A percentile compares a stretch with the other conserved stretches of the same genome.
Evolutionary conservation across 441 rosid genomes (phyloP).

Genomic region (Biscutella auriculata): DNA sequence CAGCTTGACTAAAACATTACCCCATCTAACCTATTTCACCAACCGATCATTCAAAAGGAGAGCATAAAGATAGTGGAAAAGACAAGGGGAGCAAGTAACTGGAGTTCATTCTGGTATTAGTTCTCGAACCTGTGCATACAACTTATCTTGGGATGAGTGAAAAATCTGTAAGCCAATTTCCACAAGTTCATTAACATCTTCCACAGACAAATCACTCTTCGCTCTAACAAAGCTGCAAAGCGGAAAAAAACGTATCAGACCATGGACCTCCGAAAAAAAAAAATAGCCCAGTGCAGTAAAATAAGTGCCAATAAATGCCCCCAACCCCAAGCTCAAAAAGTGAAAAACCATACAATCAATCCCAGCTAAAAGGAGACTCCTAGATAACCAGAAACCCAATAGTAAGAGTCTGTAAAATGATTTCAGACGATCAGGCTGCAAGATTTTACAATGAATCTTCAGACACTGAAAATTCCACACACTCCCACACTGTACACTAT

Average conservation of each 20-base stretch:
- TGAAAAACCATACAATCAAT: neutral
- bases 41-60: slow-evolving; percentile 7
- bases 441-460: neutral
- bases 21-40: slow-evolving; percentile 88
- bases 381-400: neutral
- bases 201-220: slow-evolving; percentile 71
- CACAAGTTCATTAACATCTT: slow-evolving; percentile 62
- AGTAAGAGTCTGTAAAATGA: neutral
- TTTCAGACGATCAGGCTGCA: neutral
- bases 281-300: neutral
- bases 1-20: slow-evolving; percentile 63
- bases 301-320: neutral
- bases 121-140: slow-evolving; percentile 67
- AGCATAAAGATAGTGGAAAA: slow-evolving; percentile 14
- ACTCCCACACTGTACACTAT: neutral
- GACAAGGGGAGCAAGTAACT: neutral
- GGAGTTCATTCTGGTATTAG: slow-evolving; percentile 2
- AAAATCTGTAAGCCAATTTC: slow-evolving; percentile 68
- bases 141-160: slow-evolving; percentile 56
- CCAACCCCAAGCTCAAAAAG: neutral
- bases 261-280: neutral
- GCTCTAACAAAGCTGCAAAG: slow-evolving; percentile 73
- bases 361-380: neutral
- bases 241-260: slow-evolving; percentile 1
- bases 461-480: neutral